These are phyloP conservation scores for Dothideomycetes sp. DNA, from an alignment of 2,329 filamentous ascomycete species.

Conservation along the genomic window DNA sequence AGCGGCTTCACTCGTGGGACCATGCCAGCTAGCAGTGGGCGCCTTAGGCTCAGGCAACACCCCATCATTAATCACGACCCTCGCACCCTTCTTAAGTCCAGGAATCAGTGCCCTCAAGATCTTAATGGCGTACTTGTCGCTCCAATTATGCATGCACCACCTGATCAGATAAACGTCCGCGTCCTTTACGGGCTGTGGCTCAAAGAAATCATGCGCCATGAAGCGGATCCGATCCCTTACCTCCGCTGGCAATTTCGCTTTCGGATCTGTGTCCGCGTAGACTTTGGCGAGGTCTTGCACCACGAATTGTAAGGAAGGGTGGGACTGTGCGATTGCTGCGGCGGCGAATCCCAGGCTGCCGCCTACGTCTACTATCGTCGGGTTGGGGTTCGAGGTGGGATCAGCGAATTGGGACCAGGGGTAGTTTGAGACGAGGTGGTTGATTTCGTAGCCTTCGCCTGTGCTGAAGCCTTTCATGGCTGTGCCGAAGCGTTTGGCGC, in stretches of 20 bases:
- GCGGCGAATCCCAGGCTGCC: constrained; percentile 29
- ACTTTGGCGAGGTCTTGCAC: constrained; percentile 32
- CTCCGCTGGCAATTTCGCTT: constrained; percentile 1
- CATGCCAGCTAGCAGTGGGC: neutral
- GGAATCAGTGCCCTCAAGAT: constrained; percentile 11
- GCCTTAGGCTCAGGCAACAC: constrained; percentile 7
- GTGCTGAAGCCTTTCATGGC: neutral
- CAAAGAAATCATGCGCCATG: constrained; percentile 18
- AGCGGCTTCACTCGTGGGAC: no score
- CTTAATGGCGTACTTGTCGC: constrained; percentile 14
- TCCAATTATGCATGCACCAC: constrained; percentile 16
- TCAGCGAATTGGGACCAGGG: neutral
- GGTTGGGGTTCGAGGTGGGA: no score
- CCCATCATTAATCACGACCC: constrained; percentile 16
- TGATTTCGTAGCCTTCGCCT: neutral
- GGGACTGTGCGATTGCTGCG: constrained; percentile 29
- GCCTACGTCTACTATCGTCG: constrained; percentile 41
- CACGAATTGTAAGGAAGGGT: constrained; percentile 29
- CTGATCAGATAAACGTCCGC: constrained; percentile 19
- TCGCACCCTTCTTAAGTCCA: constrained; percentile 8
- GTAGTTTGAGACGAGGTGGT: neutral
- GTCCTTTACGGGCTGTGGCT: constrained; percentile 15
- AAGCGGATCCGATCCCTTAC: constrained; percentile 10
- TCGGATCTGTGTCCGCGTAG: constrained; percentile 4
- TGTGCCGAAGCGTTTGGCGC: neutral